Evolutionary conservation across 352 stramenopile species (phyloP).

Genomic region (Pythium utonaiense): DNA sequence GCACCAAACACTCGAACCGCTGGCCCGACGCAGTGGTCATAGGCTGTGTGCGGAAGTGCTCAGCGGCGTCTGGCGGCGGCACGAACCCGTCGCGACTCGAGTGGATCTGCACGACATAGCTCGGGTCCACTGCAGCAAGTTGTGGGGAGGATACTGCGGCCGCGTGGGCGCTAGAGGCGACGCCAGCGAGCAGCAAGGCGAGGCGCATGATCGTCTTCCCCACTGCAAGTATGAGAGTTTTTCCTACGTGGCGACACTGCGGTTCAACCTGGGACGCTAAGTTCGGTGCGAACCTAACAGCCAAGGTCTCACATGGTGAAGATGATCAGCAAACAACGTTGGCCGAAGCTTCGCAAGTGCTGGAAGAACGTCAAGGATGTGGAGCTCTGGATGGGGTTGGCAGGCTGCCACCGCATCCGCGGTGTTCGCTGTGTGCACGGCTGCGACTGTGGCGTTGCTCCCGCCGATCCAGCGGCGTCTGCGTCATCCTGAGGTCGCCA

Average conservation of each 20-base stretch:
- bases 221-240: neutral
- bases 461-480: slow-evolving; percentile 14
- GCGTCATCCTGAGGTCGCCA: neutral
- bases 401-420: neutral
- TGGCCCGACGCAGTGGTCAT: slow-evolving; percentile 67
- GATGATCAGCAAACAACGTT: slow-evolving; percentile 3
- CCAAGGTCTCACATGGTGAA: neutral
- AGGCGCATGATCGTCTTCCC: neutral
- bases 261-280: slow-evolving; percentile 16
- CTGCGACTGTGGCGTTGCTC: slow-evolving; percentile 6
- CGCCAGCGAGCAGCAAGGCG: neutral
- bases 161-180: neutral
- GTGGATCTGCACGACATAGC: slow-evolving; percentile 74
- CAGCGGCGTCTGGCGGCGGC: slow-evolving; percentile 11
- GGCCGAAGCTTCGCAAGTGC: neutral
- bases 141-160: neutral
- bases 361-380: slow-evolving; percentile 1
- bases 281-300: slow-evolving; percentile 11
- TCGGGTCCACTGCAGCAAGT: slow-evolving; percentile 23
- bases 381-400: slow-evolving; percentile 5
- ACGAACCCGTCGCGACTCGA: slow-evolving; percentile 34
- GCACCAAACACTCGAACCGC: slow-evolving; percentile 74
- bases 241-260: slow-evolving; percentile 15
- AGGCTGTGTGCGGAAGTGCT: slow-evolving; percentile 34
- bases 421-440: neutral